Percentiles rank a stretch among this genome's conserved stretches.
Evolutionary conservation across 1,284 basidiomycete species (phyloP).

Genomic region (Cryptococcus sp.): DNA sequence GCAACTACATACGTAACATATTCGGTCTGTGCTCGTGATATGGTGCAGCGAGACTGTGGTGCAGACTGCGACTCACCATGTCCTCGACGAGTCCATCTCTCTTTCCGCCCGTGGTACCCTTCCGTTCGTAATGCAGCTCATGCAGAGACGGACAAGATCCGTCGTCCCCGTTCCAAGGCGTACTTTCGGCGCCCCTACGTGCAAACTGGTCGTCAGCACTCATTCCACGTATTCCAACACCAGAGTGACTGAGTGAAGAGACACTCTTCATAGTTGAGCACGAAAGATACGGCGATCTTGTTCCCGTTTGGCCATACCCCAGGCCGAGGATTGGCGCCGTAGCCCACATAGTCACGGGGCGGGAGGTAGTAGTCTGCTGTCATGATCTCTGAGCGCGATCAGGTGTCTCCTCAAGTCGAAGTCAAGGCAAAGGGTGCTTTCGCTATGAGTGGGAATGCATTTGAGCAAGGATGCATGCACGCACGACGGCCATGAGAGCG

Average conservation of each 20-base stretch:
- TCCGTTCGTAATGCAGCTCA: constrained; percentile 27
- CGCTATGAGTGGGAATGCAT: no score
- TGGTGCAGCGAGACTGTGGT: not conserved
- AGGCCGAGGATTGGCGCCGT: constrained; percentile 20
- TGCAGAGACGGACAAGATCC: constrained; percentile 19
- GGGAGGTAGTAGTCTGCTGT: constrained; percentile 8
- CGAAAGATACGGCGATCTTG: constrained; percentile 31
- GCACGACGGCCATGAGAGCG: no score
- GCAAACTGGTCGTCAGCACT: not conserved
- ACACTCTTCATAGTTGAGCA: constrained; percentile 33
- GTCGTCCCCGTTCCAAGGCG: constrained; percentile 33
- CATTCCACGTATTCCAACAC: not conserved
- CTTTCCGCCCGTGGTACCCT: constrained; percentile 25
- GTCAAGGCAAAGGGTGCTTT: no score
- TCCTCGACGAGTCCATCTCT: constrained; percentile 47
- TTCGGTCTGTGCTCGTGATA: not conserved
- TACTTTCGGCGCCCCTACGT: constrained; percentile 25
- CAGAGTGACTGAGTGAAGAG: not conserved
- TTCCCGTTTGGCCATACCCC: constrained; percentile 24
- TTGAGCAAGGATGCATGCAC: no score
- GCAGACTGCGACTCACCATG: constrained; percentile 17
- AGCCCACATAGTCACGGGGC: constrained; percentile 31
- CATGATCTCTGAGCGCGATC: no score
- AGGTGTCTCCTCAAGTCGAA: no score
- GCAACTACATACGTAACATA: not conserved